Percentiles rank a stretch among this genome's conserved stretches.
These are phyloP conservation scores for Pneumocystis murina DNA, from an alignment of 1,139 yeast species.

Conservation along the genomic window DNA sequence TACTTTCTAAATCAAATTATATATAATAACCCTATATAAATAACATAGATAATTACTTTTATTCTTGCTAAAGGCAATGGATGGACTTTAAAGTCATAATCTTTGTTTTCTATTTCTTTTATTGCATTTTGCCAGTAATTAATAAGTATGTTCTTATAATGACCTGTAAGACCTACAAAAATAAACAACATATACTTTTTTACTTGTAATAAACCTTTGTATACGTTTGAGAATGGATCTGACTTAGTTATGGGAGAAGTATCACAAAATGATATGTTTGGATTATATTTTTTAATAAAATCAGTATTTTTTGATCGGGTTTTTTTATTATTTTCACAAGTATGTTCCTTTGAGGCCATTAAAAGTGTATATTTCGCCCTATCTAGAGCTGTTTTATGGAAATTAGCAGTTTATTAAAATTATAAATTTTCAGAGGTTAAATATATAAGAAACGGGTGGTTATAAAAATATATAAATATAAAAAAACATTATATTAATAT, in stretches of 20 bases:
- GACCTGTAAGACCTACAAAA: slow-evolving; percentile 52
- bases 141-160: slow-evolving; percentile 75
- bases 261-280: not conserved
- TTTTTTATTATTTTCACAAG: not conserved
- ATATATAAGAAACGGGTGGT: not conserved
- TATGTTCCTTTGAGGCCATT: not conserved
- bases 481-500: not conserved
- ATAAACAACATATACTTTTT: not conserved
- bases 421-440: not conserved
- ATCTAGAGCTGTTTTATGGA: not conserved
- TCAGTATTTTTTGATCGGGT: not conserved
- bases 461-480: not conserved
- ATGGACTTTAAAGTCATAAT: slow-evolving; percentile 84
- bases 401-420: not conserved
- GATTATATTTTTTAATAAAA: not conserved
- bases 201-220: not conserved
- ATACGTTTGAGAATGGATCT: not conserved
- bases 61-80: slow-evolving; percentile 89
- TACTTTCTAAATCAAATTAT: slow-evolving; percentile 34
- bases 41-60: slow-evolving; percentile 26
- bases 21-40: not conserved
- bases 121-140: slow-evolving; percentile 95
- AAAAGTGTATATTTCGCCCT: not conserved
- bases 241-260: not conserved
- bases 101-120: slow-evolving; percentile 75